Evolutionary conservation across 2,329 filamentous ascomycete species (phyloP), one percentile per base, ranked within the genome.

Genomic region (Exophiala lecanii-corni): DNA sequence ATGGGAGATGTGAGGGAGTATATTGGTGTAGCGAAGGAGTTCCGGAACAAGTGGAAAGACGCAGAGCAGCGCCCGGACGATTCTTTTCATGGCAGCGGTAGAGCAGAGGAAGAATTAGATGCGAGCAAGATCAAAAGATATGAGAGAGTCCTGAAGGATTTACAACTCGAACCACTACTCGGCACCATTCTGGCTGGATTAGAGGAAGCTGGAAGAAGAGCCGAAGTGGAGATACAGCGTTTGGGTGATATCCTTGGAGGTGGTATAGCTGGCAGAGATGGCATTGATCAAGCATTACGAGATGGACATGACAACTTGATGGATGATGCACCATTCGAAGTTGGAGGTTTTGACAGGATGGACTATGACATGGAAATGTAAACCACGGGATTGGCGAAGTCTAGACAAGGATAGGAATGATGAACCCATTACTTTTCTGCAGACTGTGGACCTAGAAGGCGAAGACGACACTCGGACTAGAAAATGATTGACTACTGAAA

Each of bases 1-100:
- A 53, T 47, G 0, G 75, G 75, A 0, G 69, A 74, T 2, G 77
- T 81, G 4, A 68, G 73, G 9, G 64, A 67, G n/a, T 76, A 82
- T 40, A 68, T 88, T 3, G 71, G 71, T 39, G 68, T 76, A 41
- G 83, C 83, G 1, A 87, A 87, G 58, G 81, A 84, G 51, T 71
- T 85, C 43, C 69, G 83, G 1, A 87, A 87, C 53, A 69, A 78
- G 7, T 87, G 83, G 83, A 87, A 87, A 39, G 52, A 55, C 21
- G 48, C 51, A 15, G 54, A 55, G 34, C 30, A 41, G 35, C 43
- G 47, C 15, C 41, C 41, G 9, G 41, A 47, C n/a, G 50, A 53
- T 10, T 47, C 40, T 3, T 49, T 49, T 35, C 12, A 20, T 9
- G 49, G 41, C 7, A 17, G 35, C 17, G 51, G 47, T 62, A 4